Percentiles rank a stretch among this genome's conserved stretches.
These are phyloP conservation scores for Pulveroboletus sp. DNA, from an alignment of 768 basidiomycete species.

Conservation along the genomic window DNA sequence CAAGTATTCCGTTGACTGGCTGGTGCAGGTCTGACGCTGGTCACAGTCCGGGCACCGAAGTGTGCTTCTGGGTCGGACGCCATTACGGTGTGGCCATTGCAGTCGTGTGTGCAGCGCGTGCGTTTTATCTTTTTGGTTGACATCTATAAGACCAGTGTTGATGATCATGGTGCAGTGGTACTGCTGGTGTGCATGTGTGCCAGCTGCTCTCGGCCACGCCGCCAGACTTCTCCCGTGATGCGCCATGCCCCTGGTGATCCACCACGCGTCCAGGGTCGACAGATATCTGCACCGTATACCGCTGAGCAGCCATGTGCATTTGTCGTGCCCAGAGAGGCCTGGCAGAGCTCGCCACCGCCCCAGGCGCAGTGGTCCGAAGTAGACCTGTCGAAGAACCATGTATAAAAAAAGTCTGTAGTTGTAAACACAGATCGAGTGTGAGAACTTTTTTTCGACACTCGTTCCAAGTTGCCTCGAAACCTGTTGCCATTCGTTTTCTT, in stretches of 20 bases:
- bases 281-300: not conserved
- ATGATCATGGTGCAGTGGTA: conserved; percentile 1
- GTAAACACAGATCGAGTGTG: too few species aligned
- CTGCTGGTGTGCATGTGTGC: conserved; percentile 2
- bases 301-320: conserved; percentile 2
- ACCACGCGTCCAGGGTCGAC: not conserved
- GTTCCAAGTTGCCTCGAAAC: too few species aligned
- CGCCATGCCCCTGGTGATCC: not conserved
- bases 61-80: conserved; percentile 9
- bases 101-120: conserved; percentile 2
- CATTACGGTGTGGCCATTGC: conserved; percentile 1
- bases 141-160: not conserved
- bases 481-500: too few species aligned
- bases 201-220: not conserved
- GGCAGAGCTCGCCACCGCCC: not conserved
- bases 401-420: too few species aligned
- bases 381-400: conserved; percentile 1
- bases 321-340: not conserved
- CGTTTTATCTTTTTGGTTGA: not conserved
- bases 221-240: not conserved
- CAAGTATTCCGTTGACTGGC: not conserved
- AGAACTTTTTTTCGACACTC: too few species aligned
- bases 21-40: not conserved
- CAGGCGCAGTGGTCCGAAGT: conserved; percentile 4
- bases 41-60: conserved; percentile 1